Conservation (phyloP, 441 rosid species). For the Adansonia madagascariensis region DNA sequence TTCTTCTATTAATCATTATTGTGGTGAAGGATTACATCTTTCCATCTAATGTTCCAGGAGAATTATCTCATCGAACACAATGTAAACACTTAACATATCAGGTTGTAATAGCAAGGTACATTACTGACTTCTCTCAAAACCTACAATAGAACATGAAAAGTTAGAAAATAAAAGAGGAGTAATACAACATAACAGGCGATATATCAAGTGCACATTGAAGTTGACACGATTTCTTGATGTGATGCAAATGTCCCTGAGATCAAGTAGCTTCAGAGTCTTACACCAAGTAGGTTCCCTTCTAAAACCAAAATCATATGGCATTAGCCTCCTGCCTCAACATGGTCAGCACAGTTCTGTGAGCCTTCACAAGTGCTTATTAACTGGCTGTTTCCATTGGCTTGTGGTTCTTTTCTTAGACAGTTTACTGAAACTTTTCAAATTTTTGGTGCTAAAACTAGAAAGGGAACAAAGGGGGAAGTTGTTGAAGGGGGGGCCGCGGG, state of each 20-base stretch:
- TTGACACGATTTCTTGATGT: not conserved
- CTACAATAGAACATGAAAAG: not conserved
- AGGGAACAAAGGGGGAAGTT: not conserved
- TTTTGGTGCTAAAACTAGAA: not conserved
- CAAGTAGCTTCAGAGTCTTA: not conserved
- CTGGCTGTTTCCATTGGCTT: not conserved
- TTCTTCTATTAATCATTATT: not conserved
- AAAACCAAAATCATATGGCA: not conserved
- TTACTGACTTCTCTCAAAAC: not conserved
- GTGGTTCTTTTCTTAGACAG: not conserved
- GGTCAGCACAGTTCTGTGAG: not conserved
- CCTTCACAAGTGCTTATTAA: constrained; percentile 2
- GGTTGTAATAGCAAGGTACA: not conserved
- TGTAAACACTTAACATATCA: not conserved
- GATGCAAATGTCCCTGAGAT: not conserved
- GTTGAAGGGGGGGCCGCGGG: not conserved
- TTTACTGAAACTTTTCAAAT: not conserved
- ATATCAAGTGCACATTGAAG: not conserved
- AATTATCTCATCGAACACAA: not conserved
- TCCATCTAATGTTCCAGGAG: not conserved
- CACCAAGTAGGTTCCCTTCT: not conserved
- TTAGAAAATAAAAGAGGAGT: not conserved
- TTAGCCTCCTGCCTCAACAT: not conserved
- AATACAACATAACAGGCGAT: not conserved
- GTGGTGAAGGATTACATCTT: constrained; percentile 4